Evolutionary conservation across 441 rosid species (phyloP).

Genomic region (Aleurites moluccanus): DNA sequence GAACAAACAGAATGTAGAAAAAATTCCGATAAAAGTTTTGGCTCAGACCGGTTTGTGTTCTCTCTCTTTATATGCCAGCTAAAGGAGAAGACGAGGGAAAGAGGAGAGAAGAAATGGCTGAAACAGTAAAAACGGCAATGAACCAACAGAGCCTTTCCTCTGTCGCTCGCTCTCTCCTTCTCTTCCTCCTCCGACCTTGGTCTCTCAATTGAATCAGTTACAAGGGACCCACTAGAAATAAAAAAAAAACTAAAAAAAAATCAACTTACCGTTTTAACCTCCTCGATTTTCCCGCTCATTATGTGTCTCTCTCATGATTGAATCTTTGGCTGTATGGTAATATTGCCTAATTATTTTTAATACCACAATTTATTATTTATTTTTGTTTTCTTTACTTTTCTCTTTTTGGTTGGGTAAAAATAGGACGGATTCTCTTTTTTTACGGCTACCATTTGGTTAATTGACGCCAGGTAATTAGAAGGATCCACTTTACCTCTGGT

Average conservation of each 20-base stretch:
- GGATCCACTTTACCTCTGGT: too few relatives aligned
- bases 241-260: background rate
- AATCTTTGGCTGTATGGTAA: background rate
- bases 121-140: background rate
- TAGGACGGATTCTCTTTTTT: background rate
- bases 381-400: background rate
- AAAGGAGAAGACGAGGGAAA: constrained; percentile 6
- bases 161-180: background rate
- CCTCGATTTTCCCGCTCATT: constrained; percentile 15
- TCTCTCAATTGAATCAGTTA: constrained; percentile 9
- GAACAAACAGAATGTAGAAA: background rate
- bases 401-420: background rate
- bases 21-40: background rate
- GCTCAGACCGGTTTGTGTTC: constrained; percentile 13
- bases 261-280: constrained; percentile 15
- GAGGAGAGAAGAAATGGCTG: constrained; percentile 5
- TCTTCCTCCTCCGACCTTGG: background rate
- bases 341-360: background rate
- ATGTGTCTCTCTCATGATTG: background rate
- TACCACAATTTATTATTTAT: background rate
- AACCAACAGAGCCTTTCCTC: background rate
- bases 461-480: background rate
- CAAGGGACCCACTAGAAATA: background rate
- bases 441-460: background rate
- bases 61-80: background rate